Base-by-base conservation (phyloP, 1,139 yeast genomes). In the Sugiyamaella castrensis region DNA sequence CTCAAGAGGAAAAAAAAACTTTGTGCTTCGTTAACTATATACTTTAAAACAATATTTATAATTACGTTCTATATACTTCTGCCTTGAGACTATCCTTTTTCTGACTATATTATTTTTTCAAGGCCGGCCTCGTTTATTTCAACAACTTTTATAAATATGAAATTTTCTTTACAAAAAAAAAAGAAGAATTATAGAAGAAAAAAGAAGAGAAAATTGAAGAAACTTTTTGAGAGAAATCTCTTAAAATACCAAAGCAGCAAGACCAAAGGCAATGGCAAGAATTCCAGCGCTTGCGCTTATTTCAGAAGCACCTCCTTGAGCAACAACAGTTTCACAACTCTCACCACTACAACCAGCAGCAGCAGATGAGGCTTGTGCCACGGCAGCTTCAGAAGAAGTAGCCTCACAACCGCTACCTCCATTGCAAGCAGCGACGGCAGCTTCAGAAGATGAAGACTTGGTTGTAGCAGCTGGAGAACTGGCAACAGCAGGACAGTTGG, bases 271-370 rank as follows among this genome's bases (percentile, higher is more conserved):
- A 9, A 37, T 49, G 29, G 43, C 47, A 24, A 37, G 19, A 9
- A 42, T 30, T 24, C 46, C 50, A 12, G 35, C 29, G 15, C 50
- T 39, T n/a, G 44, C 41, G n/a, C 50, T 37, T n/a, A 43, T 41
- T 31, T 51, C 42, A 31, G 37, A 45, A 33, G 50, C 54, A 37
- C 45, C 51, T 12, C 50, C 52, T 10, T 41, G 40, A 9, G 47
- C 43, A 38, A 47, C 40, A 19, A 48, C 15, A 15, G 15, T 40
- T 28, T 29, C 32, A 30, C 42, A 39, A 26, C 26, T 30, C 9
- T 16, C 13, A n/a, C 24, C 42, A 39, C 12, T 39, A 30, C 42
- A 37, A 9, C 42, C 31, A 15, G 47, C 34, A n/a, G 46, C 38
- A 24, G 48, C 16, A 31, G 49, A 16, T 27, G 51, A 24, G 32